phyloP scores from a whole-genome alignment of 805 yeast species.

The Spathaspora boniae region DNA sequence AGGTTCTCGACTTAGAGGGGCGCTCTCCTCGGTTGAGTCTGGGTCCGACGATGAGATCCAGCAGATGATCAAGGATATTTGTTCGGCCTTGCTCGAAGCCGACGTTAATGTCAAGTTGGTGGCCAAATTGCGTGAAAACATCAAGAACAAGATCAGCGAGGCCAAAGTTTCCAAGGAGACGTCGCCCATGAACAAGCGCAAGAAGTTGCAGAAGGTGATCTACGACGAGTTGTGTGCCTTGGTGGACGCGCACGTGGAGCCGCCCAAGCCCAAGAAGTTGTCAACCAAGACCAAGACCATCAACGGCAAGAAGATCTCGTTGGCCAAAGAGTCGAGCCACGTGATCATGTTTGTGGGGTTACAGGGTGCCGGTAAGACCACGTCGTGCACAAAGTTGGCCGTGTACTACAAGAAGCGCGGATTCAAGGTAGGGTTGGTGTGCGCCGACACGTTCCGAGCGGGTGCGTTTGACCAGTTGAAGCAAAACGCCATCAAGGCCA shows the following conservation, averaged over 20 bases:
- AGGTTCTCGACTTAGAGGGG: constrained; percentile 41
- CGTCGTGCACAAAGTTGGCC: constrained; percentile 94
- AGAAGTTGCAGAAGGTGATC: constrained; percentile 85
- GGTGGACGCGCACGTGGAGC: constrained; percentile 66
- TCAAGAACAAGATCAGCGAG: constrained; percentile 45
- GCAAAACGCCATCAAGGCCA: constrained; percentile 94
- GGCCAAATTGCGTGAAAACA: constrained; percentile 65
- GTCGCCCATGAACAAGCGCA: constrained; percentile 64
- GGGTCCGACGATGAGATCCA: constrained; percentile 38
- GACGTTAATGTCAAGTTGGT: constrained; percentile 91
- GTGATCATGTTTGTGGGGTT: constrained; percentile 97
- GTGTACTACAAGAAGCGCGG: constrained; percentile 92
- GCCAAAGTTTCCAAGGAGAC: constrained; percentile 44
- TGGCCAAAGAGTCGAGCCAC: constrained; percentile 28
- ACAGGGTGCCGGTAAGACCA: constrained; percentile 98
- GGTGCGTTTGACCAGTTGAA: constrained; percentile 99
- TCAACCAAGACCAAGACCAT: constrained; percentile 17
- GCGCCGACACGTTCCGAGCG: constrained; percentile 99
- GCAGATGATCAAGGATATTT: constrained; percentile 76
- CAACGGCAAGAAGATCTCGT: constrained; percentile 26
- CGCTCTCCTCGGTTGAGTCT: constrained; percentile 38
- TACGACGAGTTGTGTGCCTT: constrained; percentile 87
- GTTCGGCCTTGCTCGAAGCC: constrained; percentile 86
- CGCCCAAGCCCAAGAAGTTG: constrained; percentile 84
- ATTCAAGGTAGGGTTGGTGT: constrained; percentile 90